Percentiles rank a stretch among this genome's conserved stretches.
Evolutionary conservation across 148 eudicot genomes (phyloP).

Genomic region (Diospyros lotus): DNA sequence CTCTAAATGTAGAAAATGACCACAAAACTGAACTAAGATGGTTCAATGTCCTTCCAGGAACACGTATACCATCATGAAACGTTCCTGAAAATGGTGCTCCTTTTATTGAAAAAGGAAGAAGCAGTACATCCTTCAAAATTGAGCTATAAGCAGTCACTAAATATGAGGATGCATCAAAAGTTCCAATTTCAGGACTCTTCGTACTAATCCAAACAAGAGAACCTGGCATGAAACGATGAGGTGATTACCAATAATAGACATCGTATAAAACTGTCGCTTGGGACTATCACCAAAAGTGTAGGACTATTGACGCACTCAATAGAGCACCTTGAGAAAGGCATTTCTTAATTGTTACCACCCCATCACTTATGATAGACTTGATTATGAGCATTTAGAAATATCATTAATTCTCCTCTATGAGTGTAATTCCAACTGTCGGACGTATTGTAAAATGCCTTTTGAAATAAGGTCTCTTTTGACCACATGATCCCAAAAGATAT

Average conservation of each 20-base stretch:
- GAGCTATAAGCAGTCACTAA: neutral
- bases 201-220: neutral
- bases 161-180: neutral
- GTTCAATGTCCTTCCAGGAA: neutral
- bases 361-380: neutral
- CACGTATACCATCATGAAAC: neutral
- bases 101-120: neutral
- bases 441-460: slow-evolving; percentile 29
- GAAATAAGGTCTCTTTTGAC: slow-evolving; percentile 64
- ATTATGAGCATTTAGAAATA: neutral
- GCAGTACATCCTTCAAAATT: neutral
- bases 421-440: slow-evolving; percentile 31
- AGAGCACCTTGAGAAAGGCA: neutral
- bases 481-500: slow-evolving; percentile 62
- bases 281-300: neutral
- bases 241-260: neutral
- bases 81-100: neutral
- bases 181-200: neutral
- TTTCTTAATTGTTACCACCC: neutral
- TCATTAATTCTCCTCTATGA: slow-evolving; percentile 5
- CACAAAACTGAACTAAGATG: neutral
- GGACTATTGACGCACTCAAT: neutral
- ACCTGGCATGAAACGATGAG: neutral
- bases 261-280: neutral
- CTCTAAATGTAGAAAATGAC: neutral